phyloP scores from a whole-genome alignment of 1,139 yeast species.

The Sugiyamaella neomexicana region DNA sequence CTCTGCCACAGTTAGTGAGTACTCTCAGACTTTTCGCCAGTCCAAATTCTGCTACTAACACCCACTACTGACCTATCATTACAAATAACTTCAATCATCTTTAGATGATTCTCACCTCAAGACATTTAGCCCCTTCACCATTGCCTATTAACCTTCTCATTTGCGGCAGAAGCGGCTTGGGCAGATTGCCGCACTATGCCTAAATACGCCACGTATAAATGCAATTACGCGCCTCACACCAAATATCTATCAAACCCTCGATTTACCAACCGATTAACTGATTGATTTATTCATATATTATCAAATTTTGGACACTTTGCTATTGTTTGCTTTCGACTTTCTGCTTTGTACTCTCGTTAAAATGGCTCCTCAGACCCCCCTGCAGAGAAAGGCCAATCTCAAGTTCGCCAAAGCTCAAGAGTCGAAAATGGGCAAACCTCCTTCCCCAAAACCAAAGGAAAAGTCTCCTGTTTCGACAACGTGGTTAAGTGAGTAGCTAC shows the following conservation, averaged over 20 bases:
- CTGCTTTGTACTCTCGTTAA: not conserved
- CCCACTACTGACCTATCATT: conserved; percentile 41
- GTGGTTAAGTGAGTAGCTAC: conserved; percentile 54
- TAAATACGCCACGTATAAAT: conserved; percentile 13
- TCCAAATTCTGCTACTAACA: not conserved
- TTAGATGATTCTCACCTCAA: not conserved
- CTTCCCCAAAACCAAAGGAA: conserved; percentile 41
- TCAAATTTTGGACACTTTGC: not conserved
- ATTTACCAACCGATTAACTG: not conserved
- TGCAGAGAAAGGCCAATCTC: conserved; percentile 80
- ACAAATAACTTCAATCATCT: conserved; percentile 45
- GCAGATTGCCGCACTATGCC: not conserved
- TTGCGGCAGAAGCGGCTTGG: not conserved
- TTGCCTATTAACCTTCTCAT: not conserved
- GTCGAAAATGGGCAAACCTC: conserved; percentile 56
- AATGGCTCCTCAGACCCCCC: conserved; percentile 61
- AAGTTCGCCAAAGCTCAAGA: conserved; percentile 75
- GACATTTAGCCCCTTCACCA: not conserved
- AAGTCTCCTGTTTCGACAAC: conserved; percentile 53
- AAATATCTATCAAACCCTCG: not conserved
- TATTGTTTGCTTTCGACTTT: not conserved
- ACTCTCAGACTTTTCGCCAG: too few species aligned
- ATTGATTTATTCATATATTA: too few species aligned
- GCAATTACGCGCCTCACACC: not conserved
- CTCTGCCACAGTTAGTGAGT: conserved; percentile 40